Conservation (phyloP, 345 rosid genomes). For the Pseudoturritis turrita region DNA sequence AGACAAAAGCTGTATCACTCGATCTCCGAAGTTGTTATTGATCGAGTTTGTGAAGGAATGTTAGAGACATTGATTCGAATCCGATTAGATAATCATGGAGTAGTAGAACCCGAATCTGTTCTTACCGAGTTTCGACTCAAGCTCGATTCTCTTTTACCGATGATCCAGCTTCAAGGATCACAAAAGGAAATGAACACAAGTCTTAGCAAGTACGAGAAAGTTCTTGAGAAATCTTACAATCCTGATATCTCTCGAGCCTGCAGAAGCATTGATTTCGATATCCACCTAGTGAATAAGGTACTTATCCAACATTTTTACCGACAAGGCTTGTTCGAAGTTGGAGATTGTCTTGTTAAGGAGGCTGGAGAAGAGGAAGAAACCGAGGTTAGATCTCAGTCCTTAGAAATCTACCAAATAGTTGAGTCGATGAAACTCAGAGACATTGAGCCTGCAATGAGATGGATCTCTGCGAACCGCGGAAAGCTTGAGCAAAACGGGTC, state of each 20-base stretch:
- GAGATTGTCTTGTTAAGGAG: conserved; percentile 66
- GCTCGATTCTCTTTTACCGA: conserved; percentile 44
- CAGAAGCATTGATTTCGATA: conserved; percentile 59
- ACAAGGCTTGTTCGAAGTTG: conserved; percentile 74
- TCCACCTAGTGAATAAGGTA: conserved; percentile 50
- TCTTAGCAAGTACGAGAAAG: conserved; percentile 52
- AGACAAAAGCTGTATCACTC: conserved; percentile 58
- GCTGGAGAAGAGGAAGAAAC: conserved; percentile 47
- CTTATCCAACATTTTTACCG: conserved; percentile 62
- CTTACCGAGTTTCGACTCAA: conserved; percentile 47
- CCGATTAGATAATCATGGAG: conserved; percentile 23
- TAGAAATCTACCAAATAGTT: conserved; percentile 50
- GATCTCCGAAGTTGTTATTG: conserved; percentile 44
- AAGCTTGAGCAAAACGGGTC: conserved; percentile 46
- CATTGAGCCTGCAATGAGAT: conserved; percentile 68
- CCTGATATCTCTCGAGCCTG: conserved; percentile 71
- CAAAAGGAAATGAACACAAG: conserved; percentile 50
- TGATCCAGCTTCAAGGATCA: conserved; percentile 48
- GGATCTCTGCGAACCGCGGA: conserved; percentile 52
- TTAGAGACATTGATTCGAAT: conserved; percentile 44
- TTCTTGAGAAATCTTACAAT: conserved; percentile 51
- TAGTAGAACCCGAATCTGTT: conserved; percentile 24
- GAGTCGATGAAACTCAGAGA: conserved; percentile 52
- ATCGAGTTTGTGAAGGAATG: conserved; percentile 46
- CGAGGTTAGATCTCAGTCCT: conserved; percentile 42